A percentile compares a stretch with the other conserved stretches of the same genome.
phyloP scores from a whole-genome alignment of 257 asterid species.

The Euphrasia confusa region DNA sequence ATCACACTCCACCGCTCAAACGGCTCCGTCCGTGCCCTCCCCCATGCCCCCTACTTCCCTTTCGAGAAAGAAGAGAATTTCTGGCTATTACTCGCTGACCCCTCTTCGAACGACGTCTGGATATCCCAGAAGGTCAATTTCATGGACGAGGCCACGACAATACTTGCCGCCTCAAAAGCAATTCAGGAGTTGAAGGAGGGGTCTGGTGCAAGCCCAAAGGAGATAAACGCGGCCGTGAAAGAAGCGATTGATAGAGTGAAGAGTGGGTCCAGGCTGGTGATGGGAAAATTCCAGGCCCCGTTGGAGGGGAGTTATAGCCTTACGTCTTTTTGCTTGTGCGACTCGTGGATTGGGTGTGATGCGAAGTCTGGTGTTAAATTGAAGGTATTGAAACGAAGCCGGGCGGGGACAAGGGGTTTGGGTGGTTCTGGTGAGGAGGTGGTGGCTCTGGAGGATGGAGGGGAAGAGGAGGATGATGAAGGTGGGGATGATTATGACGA shows the following conservation, averaged over 20 bases:
- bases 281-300: constrained; percentile 86
- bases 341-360: constrained; percentile 95
- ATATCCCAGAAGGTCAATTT: constrained; percentile 85
- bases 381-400: constrained; percentile 72
- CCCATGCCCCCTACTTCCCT: constrained; percentile 84
- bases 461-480: constrained; percentile 82
- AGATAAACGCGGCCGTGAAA: constrained; percentile 61
- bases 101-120: constrained; percentile 82
- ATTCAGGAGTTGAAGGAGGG: constrained; percentile 88
- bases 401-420: constrained; percentile 39
- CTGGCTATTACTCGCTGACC: constrained; percentile 88
- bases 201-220: constrained; percentile 73
- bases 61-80: constrained; percentile 81
- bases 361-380: constrained; percentile 59
- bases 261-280: constrained; percentile 51
- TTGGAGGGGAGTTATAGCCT: constrained; percentile 75
- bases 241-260: constrained; percentile 65
- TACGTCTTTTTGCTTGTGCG: constrained; percentile 71
- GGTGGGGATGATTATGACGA: constrained; percentile 86
- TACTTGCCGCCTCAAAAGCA: constrained; percentile 85
- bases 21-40: constrained; percentile 64
- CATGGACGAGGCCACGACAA: constrained; percentile 85
- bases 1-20: constrained; percentile 70
- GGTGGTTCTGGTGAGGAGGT: constrained; percentile 41
- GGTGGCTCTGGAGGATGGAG: constrained; percentile 65